These are phyloP conservation scores for Penicillium antarcticum DNA, from an alignment of 495 filamentous ascomycete species.

Conservation along the genomic window DNA sequence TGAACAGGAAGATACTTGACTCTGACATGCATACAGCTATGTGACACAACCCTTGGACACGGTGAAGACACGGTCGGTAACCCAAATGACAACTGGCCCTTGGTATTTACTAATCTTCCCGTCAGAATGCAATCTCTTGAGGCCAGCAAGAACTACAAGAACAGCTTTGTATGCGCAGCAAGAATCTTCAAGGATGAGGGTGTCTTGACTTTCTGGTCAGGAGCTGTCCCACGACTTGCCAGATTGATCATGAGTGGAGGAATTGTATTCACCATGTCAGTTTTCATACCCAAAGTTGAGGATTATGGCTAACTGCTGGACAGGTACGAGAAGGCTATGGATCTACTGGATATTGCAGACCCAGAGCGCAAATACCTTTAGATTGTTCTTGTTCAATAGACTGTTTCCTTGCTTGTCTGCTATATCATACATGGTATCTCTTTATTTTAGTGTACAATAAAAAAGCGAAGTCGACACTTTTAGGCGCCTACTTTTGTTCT, in stretches of 20 bases:
- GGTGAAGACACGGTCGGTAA: conserved; percentile 75
- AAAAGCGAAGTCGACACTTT: not conserved
- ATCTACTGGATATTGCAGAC: conserved; percentile 75
- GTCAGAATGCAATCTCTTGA: conserved; percentile 93
- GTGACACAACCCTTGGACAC: conserved; percentile 89
- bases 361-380: conserved; percentile 83
- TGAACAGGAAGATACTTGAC: not conserved
- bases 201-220: conserved; percentile 87
- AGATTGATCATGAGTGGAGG: conserved; percentile 87
- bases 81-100: not conserved
- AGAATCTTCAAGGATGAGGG: conserved; percentile 89
- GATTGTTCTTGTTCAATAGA: conserved; percentile 10
- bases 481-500: conserved; percentile 7
- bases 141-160: conserved; percentile 77
- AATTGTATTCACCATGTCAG: conserved; percentile 92
- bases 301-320: conserved; percentile 9
- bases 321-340: conserved; percentile 96
- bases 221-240: conserved; percentile 80
- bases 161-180: conserved; percentile 80
- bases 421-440: conserved; percentile 21
- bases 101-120: conserved; percentile 5
- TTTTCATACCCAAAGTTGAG: conserved; percentile 20
- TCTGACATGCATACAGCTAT: conserved; percentile 35
- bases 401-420: conserved; percentile 1
- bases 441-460: conserved; percentile 13